Percentiles rank a stretch among this genome's conserved stretches.
Evolutionary conservation across 352 stramenopile species (phyloP).

Genomic region (Paralagenidium karlingii): DNA sequence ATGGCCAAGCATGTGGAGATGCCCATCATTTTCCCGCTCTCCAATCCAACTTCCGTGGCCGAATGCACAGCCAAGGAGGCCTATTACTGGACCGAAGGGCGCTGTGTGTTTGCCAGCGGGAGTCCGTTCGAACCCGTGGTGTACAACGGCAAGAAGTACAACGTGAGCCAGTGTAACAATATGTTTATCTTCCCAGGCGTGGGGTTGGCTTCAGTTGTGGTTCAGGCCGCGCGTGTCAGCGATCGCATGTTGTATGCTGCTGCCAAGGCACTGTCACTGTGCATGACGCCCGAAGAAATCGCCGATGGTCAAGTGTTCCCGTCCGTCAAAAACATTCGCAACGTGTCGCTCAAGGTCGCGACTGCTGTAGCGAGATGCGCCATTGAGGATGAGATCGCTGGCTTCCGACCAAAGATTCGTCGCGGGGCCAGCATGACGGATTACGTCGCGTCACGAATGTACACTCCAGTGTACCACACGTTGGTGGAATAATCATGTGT

Average conservation of each 20-base stretch:
- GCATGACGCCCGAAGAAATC: constrained; percentile 87
- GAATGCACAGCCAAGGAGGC: constrained; percentile 95
- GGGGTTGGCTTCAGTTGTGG: constrained; percentile 85
- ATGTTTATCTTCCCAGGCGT: constrained; percentile 98
- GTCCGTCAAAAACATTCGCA: constrained; percentile 84
- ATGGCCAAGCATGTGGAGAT: constrained; percentile 83
- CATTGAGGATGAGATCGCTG: constrained; percentile 81
- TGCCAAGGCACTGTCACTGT: constrained; percentile 88
- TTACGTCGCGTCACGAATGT: constrained; percentile 92
- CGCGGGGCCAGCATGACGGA: constrained; percentile 66
- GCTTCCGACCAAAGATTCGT: constrained; percentile 56
- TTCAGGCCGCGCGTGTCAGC: constrained; percentile 62
- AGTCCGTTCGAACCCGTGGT: constrained; percentile 91
- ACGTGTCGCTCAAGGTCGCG: constrained; percentile 89
- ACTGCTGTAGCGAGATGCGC: constrained; percentile 85
- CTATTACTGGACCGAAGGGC: constrained; percentile 93
- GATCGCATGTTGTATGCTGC: constrained; percentile 94
- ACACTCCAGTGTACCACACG: constrained; percentile 89
- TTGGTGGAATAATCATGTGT: constrained; percentile 87
- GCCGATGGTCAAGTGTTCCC: constrained; percentile 90
- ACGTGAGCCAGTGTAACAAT: constrained; percentile 90
- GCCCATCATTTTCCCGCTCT: constrained; percentile 95
- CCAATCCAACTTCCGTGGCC: constrained; percentile 92
- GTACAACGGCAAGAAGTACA: constrained; percentile 73
- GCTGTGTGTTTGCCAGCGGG: constrained; percentile 92